Evolutionary conservation across 257 asterid species (phyloP).

Genomic region (Solanum chilense): DNA sequence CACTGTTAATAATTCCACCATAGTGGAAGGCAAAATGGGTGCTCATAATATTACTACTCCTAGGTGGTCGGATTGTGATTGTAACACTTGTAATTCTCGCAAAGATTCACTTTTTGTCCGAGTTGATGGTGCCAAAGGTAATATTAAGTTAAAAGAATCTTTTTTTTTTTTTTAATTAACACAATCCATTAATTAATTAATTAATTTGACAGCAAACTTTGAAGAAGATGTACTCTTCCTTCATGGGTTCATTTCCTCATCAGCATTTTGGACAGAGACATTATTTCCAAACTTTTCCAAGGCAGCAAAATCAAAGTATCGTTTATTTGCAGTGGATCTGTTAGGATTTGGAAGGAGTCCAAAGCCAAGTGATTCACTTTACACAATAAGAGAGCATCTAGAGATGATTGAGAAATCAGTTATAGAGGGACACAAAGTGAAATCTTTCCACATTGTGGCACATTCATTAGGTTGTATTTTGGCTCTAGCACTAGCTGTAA

Average conservation of each 20-base stretch:
- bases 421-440: conserved; percentile 53
- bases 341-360: conserved; percentile 95
- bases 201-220: conserved; percentile 23
- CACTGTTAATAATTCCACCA: conserved; percentile 48
- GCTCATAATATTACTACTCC: conserved; percentile 23
- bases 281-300: conserved; percentile 71
- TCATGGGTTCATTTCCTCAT: conserved; percentile 89
- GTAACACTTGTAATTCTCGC: conserved; percentile 54
- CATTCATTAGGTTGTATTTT: conserved; percentile 92
- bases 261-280: conserved; percentile 92
- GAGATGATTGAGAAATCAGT: conserved; percentile 89
- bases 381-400: conserved; percentile 74
- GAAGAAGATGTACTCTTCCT: conserved; percentile 82
- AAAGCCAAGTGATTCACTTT: conserved; percentile 70
- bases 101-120: conserved; percentile 59
- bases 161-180: background rate
- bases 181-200: background rate
- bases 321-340: conserved; percentile 81
- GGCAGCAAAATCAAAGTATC: conserved; percentile 52
- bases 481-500: conserved; percentile 85
- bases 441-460: conserved; percentile 86
- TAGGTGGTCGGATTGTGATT: conserved; percentile 94
- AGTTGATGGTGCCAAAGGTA: conserved; percentile 66
- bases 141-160: too few relatives aligned
- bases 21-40: conserved; percentile 53